Conservation (phyloP, 805 yeast species). For the Sugiyamaella qingdaonensis region DNA sequence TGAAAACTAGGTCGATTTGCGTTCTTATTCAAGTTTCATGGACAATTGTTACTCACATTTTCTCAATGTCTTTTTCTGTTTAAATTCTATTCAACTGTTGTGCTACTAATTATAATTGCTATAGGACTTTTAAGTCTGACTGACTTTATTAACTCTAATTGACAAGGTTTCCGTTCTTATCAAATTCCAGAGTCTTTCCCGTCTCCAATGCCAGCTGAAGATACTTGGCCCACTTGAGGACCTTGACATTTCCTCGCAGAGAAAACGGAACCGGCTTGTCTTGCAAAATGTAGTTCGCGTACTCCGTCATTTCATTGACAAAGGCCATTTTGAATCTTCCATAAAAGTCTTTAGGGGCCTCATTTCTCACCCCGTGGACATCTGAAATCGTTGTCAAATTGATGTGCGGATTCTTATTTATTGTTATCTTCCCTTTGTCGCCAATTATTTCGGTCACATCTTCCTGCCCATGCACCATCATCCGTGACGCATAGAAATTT, state of each 20-base stretch:
- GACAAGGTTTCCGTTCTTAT: constrained; percentile 9
- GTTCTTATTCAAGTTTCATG: too few relatives aligned
- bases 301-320: constrained; percentile 18
- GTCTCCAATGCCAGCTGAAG: constrained; percentile 11
- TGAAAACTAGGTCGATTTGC: too few relatives aligned
- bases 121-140: too few relatives aligned
- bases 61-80: too few relatives aligned
- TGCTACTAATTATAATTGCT: too few relatives aligned
- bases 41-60: too few relatives aligned
- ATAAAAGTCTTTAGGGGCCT: constrained; percentile 20
- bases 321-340: constrained; percentile 21
- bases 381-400: constrained; percentile 20
- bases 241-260: constrained; percentile 11
- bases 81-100: too few relatives aligned
- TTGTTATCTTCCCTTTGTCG: background rate
- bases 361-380: constrained; percentile 18
- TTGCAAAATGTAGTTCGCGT: constrained; percentile 13
- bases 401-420: constrained; percentile 3
- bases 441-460: constrained; percentile 14
- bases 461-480: constrained; percentile 25
- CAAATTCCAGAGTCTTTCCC: constrained; percentile 11
- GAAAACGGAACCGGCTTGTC: constrained; percentile 20
- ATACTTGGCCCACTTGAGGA: constrained; percentile 11
- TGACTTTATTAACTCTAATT: background rate
- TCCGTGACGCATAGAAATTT: constrained; percentile 22